Evolutionary conservation across 257 asterid species (phyloP), one percentile per base, ranked within the genome.

Genomic region (Cordia subcordata): DNA sequence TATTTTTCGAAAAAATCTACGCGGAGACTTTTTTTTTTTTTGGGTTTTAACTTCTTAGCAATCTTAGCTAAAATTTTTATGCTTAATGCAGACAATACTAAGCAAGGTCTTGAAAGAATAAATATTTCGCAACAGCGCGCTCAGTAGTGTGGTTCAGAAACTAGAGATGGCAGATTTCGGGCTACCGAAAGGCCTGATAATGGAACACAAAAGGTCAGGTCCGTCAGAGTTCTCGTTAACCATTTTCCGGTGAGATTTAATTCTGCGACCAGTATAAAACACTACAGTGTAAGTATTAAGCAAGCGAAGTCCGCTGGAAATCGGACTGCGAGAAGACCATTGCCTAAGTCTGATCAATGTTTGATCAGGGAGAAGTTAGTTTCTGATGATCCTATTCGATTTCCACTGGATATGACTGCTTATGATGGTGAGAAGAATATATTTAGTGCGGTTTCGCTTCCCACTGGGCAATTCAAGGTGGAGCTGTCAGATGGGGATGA

Each of bases 351-450:
- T 23, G 80, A 72, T 11, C 33, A 71, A 69, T 70, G 63, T 3
- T 57, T 70, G 61, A 78, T 88, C 35, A 75, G 69, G 55, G 80
- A 83, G 37, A 64, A 68, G 62, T 55, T 79, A 10, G 78, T 76
- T 8, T 27, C 78, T 1, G 81, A 69, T 55, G 10, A 65, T 8
- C 57, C 62, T 33, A 11, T 3, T 1, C 35, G 5, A 0, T 83
- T 83, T 69, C 95, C 92, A 10, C 20, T 61, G 17, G 38, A 72
- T 5, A 71, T 47, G 62, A 65, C 77, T 5, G 81, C 80, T n/a
- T 83, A 72, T 71, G 96, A 88, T 11, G 93, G 93, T 16, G 87
- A 70, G 13, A 88, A 82, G 72, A 88, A 71, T 61, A 66, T 88
- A 15, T 85, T 75, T 69, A 88, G 96, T 54, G 70, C 74, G 5